phyloP scores from a whole-genome alignment of 1,284 basidiomycete species.

The Puccinia polysora region DNA sequence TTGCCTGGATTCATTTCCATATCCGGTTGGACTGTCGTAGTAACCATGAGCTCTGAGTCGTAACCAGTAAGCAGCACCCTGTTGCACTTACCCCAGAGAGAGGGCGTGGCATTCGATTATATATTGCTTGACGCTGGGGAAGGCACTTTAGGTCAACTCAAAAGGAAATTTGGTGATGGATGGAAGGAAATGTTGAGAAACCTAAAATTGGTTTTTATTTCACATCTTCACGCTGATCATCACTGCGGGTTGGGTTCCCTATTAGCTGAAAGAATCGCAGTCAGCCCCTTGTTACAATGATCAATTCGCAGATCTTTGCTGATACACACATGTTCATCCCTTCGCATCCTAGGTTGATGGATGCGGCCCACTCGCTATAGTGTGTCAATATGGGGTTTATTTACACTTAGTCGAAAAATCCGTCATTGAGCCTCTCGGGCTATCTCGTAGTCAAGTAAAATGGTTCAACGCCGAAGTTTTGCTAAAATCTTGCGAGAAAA shows the following conservation, averaged over 20 bases:
- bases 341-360: constrained; percentile 2
- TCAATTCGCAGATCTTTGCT: background rate
- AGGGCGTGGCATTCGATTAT: constrained; percentile 15
- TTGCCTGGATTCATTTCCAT: background rate
- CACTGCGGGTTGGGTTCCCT: constrained; percentile 76
- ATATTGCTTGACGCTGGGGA: constrained; percentile 86
- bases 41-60: background rate
- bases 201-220: constrained; percentile 75
- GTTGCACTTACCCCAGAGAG: constrained; percentile 27
- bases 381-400: constrained; percentile 42
- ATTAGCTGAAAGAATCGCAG: constrained; percentile 67
- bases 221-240: constrained; percentile 89
- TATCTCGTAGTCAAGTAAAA: background rate
- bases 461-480: constrained; percentile 40
- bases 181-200: constrained; percentile 57
- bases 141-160: constrained; percentile 83
- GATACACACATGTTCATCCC: background rate
- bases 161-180: constrained; percentile 67
- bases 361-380: constrained; percentile 24
- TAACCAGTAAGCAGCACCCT: constrained; percentile 35
- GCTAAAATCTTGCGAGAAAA: constrained; percentile 2
- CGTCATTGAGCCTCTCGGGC: constrained; percentile 24
- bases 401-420: constrained; percentile 32
- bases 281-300: constrained; percentile 53
- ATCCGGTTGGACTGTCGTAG: background rate